Base-by-base conservation (phyloP, 169 alveolate genomes). In the Plasmodium sp. region DNA sequence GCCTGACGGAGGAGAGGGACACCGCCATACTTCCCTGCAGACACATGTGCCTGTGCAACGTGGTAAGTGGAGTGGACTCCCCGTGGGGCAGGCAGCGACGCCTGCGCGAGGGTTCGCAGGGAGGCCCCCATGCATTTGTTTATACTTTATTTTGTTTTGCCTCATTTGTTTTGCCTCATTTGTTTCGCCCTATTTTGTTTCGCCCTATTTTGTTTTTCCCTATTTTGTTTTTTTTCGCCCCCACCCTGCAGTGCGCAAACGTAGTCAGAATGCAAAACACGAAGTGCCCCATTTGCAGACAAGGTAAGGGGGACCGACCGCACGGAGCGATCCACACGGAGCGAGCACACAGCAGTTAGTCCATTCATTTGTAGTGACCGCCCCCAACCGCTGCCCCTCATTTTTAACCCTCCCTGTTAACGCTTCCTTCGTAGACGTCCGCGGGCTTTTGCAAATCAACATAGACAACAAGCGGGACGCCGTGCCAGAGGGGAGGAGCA, bases 21-120 rank as follows among this genome's bases (percentile, higher is more conserved):
- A 96, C 98, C 4, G 97, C 95, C n/a, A 94, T 95, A 22, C 81
- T 96, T 45, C 98, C 98, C 27, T 96, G 98, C 84, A 84, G 98
- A 9, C 98, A 96, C 86, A 95, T 95, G 96, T 96, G 98, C 74
- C 97, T 96, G 16, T 96, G 98, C 90, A 94, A 86, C 58, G 95
- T 88, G 85, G 97, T 95, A 84, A 92, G 93, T 71, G 56, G 56
- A 84, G 31, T 31, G 58, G 58, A 48, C n/a, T 48, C n/a, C 58
- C n/a, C n/a, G 58, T 12, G 58, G n/a, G 58, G n/a, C n/a, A 9
- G 16, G 58, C 58, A 48, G n/a, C 58, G 10, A 12, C n/a, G 58
- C 58, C 58, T 48, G 58, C n/a, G 10, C 58, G 12, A 0, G 58
- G n/a, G 16, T 48, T 48, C 58, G 58, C 58, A 48, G 1, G 5